Percentiles rank a stretch among this genome's conserved stretches.
Conservation (phyloP, 2,329 filamentous ascomycete genomes). For the Colletotrichum echinochloae region DNA sequence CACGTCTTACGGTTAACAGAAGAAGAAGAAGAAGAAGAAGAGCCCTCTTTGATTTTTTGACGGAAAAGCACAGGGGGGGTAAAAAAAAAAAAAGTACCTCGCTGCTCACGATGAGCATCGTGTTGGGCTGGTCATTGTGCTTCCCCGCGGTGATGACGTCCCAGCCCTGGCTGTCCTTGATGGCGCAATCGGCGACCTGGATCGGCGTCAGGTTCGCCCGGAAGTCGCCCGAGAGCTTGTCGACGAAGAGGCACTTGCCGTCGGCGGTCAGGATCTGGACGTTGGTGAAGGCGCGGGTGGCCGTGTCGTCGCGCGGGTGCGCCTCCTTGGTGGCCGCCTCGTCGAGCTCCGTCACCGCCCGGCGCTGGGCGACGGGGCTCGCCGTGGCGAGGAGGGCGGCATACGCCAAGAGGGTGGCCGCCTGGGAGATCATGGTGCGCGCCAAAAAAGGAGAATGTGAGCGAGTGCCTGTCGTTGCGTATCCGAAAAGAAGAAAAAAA, state of each 20-base stretch:
- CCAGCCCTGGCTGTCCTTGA: conserved; percentile 58
- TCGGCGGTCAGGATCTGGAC: conserved; percentile 59
- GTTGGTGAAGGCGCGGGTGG: conserved; percentile 57
- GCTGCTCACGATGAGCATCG: conserved; percentile 66
- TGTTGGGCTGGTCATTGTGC: conserved; percentile 61
- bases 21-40: no score
- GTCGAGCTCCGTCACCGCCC: conserved; percentile 57
- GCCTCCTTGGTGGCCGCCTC: conserved; percentile 58
- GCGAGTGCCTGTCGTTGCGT: background rate
- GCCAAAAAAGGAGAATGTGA: background rate
- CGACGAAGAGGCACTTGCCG: conserved; percentile 60
- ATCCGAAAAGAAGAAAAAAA: conserved; percentile 37
- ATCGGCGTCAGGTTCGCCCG: conserved; percentile 61
- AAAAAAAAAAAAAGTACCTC: no score
- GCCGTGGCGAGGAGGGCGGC: conserved; percentile 46
- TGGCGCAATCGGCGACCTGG: conserved; percentile 58
- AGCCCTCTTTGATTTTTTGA: no score
- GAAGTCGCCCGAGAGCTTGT: conserved; percentile 61
- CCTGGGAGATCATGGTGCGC: conserved; percentile 43
- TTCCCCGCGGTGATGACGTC: conserved; percentile 62
- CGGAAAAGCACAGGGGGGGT: no score
- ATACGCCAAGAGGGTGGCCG: conserved; percentile 46
- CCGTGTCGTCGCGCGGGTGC: conserved; percentile 57
- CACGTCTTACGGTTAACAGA: conserved; percentile 39
- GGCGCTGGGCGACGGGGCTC: conserved; percentile 46